These are phyloP conservation scores for Vigna trinervia DNA, from an alignment of 306 rosid genomes.

Conservation along the genomic window DNA sequence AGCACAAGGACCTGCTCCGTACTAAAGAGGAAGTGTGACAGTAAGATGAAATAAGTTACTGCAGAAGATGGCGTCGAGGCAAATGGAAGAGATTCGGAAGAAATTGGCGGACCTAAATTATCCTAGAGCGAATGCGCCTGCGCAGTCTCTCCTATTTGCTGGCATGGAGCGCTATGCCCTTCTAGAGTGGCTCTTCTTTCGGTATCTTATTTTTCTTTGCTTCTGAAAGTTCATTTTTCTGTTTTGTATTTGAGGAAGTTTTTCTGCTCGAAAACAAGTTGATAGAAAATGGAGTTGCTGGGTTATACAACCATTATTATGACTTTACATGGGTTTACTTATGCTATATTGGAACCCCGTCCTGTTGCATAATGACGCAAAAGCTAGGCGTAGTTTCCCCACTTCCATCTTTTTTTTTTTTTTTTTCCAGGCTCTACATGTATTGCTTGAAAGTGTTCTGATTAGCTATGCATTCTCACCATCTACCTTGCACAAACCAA, in stretches of 20 bases:
- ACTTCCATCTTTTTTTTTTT: background rate
- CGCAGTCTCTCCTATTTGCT: constrained; percentile 91
- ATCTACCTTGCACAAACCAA: background rate
- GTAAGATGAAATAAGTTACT: constrained; percentile 31
- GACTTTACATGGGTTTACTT: background rate
- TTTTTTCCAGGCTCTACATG: background rate
- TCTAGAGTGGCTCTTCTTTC: constrained; percentile 97
- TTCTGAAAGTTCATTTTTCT: background rate
- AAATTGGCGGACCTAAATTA: constrained; percentile 75
- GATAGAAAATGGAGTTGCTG: background rate
- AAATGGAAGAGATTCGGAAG: constrained; percentile 94
- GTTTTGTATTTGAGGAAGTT: background rate
- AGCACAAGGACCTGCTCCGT: background rate
- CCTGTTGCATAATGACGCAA: background rate
- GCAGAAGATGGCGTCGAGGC: constrained; percentile 80
- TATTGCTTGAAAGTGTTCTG: constrained; percentile 13
- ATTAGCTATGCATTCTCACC: background rate
- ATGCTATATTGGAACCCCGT: background rate
- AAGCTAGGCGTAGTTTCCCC: background rate
- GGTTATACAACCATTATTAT: background rate
- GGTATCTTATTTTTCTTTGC: constrained; percentile 45
- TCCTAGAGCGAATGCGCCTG: constrained; percentile 90
- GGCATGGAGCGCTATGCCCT: constrained; percentile 99
- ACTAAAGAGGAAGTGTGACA: background rate
- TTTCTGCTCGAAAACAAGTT: background rate